Evolutionary conservation across 1,284 basidiomycete genomes (phyloP).

Genomic region (Microbotryomycetes sp.): DNA sequence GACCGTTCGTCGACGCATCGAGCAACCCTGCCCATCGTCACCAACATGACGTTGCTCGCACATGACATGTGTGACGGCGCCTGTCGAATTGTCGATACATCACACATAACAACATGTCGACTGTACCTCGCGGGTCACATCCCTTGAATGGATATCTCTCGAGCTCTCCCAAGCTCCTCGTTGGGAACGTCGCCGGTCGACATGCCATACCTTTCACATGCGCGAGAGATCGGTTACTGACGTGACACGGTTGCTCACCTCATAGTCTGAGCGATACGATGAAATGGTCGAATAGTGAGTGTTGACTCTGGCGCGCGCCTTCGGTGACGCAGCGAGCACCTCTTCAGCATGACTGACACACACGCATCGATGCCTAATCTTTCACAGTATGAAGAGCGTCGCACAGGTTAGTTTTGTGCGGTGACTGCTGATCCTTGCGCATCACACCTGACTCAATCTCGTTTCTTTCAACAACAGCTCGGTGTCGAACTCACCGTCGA

Average conservation of each 20-base stretch:
- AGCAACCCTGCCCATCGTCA: background rate
- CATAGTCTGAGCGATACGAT: constrained; percentile 27
- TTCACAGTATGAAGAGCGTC: constrained; percentile 33
- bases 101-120: too few species aligned
- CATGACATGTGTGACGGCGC: background rate
- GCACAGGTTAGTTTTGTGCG: constrained; percentile 13
- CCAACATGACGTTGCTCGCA: background rate
- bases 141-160: too few species aligned
- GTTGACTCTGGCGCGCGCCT: background rate
- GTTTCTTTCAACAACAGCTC: constrained; percentile 23
- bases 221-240: too few species aligned
- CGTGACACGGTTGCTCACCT: too few species aligned
- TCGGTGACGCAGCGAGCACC: background rate
- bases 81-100: background rate
- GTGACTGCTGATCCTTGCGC: background rate
- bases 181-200: too few species aligned
- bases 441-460: background rate
- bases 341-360: background rate
- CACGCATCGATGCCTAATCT: background rate
- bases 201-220: too few species aligned
- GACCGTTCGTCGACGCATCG: background rate
- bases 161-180: too few species aligned
- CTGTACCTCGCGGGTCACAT: too few species aligned
- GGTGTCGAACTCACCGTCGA: constrained; percentile 84
- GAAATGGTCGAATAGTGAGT: constrained; percentile 11